Conservation (phyloP, 306 rosid species). For the Amphicarpaea edgeworthii region DNA sequence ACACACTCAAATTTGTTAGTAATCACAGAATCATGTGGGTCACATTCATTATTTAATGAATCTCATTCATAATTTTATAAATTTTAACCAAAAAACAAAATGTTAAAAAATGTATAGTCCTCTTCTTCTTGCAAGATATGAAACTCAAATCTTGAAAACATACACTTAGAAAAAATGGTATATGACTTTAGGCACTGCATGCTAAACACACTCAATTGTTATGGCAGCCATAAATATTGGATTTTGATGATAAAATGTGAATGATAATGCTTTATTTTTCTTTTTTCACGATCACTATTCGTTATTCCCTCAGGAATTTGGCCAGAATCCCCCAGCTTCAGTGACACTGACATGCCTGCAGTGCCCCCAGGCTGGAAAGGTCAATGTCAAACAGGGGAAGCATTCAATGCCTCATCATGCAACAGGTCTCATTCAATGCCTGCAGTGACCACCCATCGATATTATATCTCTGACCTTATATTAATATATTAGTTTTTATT, state of each 20-base stretch:
- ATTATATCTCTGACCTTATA: too few species aligned
- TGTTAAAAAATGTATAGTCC: too few species aligned
- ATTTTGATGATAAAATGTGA: conserved; percentile 11
- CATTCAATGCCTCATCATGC: conserved; percentile 85
- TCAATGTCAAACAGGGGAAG: conserved; percentile 76
- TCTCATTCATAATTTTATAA: too few species aligned
- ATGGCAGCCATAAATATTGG: background rate
- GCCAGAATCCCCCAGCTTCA: conserved; percentile 92
- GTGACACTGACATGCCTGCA: conserved; percentile 77
- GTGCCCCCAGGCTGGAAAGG: conserved; percentile 86
- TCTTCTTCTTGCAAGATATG: background rate
- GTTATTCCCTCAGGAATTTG: conserved; percentile 70
- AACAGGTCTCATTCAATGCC: too few species aligned
- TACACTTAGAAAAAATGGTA: background rate
- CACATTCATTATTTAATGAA: background rate
- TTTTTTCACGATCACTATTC: conserved; percentile 3
- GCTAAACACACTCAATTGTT: background rate
- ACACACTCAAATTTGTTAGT: too few species aligned
- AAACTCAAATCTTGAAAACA: conserved; percentile 16
- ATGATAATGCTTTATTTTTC: background rate
- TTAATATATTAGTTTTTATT: too few species aligned
- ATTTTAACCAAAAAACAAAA: too few species aligned
- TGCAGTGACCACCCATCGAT: too few species aligned
- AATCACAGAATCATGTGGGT: background rate
- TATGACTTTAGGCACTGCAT: background rate